A percentile compares a stretch with the other conserved stretches of the same genome.
phyloP scores from a whole-genome alignment of 164 flowering plant genomes.

The Pachysandra terminalis region DNA sequence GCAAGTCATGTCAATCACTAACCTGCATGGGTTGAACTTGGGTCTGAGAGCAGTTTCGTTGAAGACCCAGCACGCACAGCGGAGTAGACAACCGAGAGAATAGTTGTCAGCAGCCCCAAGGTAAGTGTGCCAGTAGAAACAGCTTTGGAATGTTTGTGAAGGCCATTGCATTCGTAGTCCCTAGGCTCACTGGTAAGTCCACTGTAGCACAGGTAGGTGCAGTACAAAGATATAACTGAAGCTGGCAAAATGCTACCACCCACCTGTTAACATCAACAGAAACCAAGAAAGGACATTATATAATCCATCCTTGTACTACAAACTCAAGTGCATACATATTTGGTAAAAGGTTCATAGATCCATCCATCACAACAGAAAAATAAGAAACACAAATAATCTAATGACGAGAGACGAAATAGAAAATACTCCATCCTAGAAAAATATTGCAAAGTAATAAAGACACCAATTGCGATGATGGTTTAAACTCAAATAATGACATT shows the following conservation, averaged over 20 bases:
- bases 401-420: background rate
- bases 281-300: slow-evolving; percentile 6
- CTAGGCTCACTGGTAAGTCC: slow-evolving; percentile 97
- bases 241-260: slow-evolving; percentile 92
- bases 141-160: slow-evolving; percentile 88
- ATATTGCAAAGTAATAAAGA: no score
- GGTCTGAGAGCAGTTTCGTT: slow-evolving; percentile 78
- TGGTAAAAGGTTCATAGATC: background rate
- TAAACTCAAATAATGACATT: no score
- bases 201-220: slow-evolving; percentile 92
- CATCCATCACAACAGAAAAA: background rate
- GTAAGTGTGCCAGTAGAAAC: slow-evolving; percentile 82
- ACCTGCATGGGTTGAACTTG: slow-evolving; percentile 94
- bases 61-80: slow-evolving; percentile 99
- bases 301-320: no score
- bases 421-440: background rate
- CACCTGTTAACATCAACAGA: slow-evolving; percentile 43
- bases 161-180: slow-evolving; percentile 93
- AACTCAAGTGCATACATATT: background rate
- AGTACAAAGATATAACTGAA: slow-evolving; percentile 81
- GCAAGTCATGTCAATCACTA: slow-evolving; percentile 8
- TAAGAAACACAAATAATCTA: no score
- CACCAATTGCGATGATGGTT: no score
- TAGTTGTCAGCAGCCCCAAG: slow-evolving; percentile 76
- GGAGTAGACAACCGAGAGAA: slow-evolving; percentile 93